Percentiles rank a stretch among this genome's conserved stretches.
These are phyloP conservation scores for Xylaria sp. DNA, from an alignment of 2,329 filamentous ascomycete species.

Conservation along the genomic window DNA sequence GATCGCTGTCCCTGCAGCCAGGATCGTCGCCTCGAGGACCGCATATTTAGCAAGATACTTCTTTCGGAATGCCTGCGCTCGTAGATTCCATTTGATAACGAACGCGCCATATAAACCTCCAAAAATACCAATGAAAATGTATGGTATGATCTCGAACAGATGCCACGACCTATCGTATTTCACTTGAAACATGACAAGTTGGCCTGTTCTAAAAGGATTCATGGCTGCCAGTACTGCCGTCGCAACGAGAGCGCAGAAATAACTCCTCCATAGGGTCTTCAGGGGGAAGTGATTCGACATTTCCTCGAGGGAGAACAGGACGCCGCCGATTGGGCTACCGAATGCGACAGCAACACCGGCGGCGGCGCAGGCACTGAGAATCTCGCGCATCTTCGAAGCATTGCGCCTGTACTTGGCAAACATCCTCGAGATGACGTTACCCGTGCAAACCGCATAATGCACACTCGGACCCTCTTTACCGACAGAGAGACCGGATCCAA, in stretches of 20 bases:
- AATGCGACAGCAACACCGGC: slow-evolving; percentile 96
- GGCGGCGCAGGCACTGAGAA: slow-evolving; percentile 88
- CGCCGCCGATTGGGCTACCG: slow-evolving; percentile 93
- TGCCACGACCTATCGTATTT: slow-evolving; percentile 95
- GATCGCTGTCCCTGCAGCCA: slow-evolving; percentile 78
- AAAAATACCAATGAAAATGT: slow-evolving; percentile 84
- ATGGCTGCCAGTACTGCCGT: slow-evolving; percentile 89
- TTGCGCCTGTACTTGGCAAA: slow-evolving; percentile 91
- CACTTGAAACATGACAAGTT: slow-evolving; percentile 99
- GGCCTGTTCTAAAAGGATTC: slow-evolving; percentile 95
- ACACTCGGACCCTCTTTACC: slow-evolving; percentile 97
- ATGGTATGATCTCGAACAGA: slow-evolving; percentile 93
- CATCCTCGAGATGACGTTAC: slow-evolving; percentile 88
- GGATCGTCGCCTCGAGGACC: slow-evolving; percentile 75
- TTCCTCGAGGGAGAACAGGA: slow-evolving; percentile 94
- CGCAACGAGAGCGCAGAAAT: slow-evolving; percentile 93
- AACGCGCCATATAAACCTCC: slow-evolving; percentile 93
- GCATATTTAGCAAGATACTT: slow-evolving; percentile 82
- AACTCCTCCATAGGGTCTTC: slow-evolving; percentile 96
- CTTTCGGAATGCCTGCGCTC: slow-evolving; percentile 87
- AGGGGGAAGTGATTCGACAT: slow-evolving; percentile 96
- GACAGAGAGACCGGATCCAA: slow-evolving; percentile 88
- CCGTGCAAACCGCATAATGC: slow-evolving; percentile 97
- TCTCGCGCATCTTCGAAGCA: slow-evolving; percentile 90
- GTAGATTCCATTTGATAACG: slow-evolving; percentile 96